A percentile compares a stretch with the other conserved stretches of the same genome.
phyloP scores from a whole-genome alignment of 768 basidiomycete genomes.

The Naganishia friedmannii region DNA sequence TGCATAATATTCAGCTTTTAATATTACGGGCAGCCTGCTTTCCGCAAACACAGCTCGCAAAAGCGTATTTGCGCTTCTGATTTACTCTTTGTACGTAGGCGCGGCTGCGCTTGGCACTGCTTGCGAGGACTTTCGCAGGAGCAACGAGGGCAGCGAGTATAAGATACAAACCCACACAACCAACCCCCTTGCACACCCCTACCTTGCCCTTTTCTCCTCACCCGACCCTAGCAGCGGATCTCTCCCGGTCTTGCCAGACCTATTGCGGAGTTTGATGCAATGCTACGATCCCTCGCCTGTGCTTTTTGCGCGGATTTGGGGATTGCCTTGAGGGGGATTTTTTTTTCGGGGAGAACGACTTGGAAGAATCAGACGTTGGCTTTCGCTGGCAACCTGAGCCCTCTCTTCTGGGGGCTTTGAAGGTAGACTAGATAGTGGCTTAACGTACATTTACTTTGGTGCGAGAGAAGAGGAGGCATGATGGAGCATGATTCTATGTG shows the following conservation, averaged over 20 bases:
- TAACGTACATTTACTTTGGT: constrained; percentile 3
- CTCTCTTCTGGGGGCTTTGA: constrained; percentile 4
- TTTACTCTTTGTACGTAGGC: too few species aligned
- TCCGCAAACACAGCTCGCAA: too few species aligned
- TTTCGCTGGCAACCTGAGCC: constrained; percentile 27
- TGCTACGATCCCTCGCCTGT: constrained; percentile 3
- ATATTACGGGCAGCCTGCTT: too few species aligned
- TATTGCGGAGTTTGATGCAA: not conserved
- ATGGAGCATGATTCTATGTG: not conserved
- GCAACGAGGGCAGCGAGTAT: too few species aligned
- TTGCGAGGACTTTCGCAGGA: too few species aligned
- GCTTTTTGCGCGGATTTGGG: not conserved
- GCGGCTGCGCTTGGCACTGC: too few species aligned
- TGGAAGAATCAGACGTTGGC: constrained; percentile 24
- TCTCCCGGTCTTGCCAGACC: not conserved
- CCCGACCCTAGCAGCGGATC: constrained; percentile 14
- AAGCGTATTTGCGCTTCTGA: too few species aligned
- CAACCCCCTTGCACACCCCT: too few species aligned
- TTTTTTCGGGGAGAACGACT: constrained; percentile 5
- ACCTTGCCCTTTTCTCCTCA: constrained; percentile 13
- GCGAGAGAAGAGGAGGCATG: not conserved
- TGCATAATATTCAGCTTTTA: too few species aligned
- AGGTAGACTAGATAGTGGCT: constrained; percentile 25
- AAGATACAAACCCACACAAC: too few species aligned
- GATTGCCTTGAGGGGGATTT: not conserved